Evolutionary conservation across 1,284 basidiomycete genomes (phyloP), one percentile per base, ranked within the genome.

Genomic region (Pseudozyma hubeiensis): DNA sequence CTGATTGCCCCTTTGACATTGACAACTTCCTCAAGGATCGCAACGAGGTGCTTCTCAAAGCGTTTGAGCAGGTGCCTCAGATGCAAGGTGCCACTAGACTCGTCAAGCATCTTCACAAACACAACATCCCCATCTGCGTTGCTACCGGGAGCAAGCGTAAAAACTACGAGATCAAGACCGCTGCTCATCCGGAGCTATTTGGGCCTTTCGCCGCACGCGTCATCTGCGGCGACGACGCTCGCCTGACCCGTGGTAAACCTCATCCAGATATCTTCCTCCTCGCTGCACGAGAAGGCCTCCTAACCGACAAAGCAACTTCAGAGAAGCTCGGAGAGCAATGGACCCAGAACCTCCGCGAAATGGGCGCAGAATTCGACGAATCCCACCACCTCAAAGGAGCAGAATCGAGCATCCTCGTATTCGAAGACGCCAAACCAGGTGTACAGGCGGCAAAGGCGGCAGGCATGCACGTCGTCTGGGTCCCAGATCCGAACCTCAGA

Each of bases 391-490:
- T 78, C 8, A 64, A 59, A 24, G 80, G 83, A 1, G 61, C 61
- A 10, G 83, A 84, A 47, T 61, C 61, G 31, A 68, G 80, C 16
- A 64, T 85, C 19, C 54, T 85, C n/a, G 84, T 85, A 3, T 84
- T 85, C 51, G 84, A 85, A 46, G 84, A 85, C 63, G 84, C 77
- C 1, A 72, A 80, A 60, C 79, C 80, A 2, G 81, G 82, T 17
- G 82, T 84, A 0, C 64, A 78, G 52, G 82, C 82, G 31, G 82
- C 76, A 8, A 71, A 77, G 30, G 73, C 75, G 1, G 82, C 82
- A 4, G 81, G 81, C 35, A 83, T 83, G 81, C 79, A 83, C 33
- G 82, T 84, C 11, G 79, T 83, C 1, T 84, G 82, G 82, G 81
- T 83, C 1, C 81, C 81, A 9, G 81, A 83, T 52, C 63, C 77